These are phyloP conservation scores for Diplodia seriata DNA, from an alignment of 2,329 filamentous ascomycete species.

Conservation along the genomic window DNA sequence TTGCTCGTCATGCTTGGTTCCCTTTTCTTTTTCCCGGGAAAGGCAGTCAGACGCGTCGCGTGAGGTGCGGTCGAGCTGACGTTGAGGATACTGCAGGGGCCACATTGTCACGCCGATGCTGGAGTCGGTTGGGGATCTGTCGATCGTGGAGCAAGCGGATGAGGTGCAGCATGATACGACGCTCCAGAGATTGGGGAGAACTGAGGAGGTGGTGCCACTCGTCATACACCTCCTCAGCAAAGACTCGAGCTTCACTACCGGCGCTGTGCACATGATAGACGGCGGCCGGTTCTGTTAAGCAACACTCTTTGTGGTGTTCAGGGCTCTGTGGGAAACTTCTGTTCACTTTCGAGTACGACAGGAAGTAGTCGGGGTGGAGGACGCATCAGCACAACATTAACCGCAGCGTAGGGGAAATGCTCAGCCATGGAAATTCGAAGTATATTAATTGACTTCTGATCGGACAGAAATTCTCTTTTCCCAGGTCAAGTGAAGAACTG, in stretches of 20 bases:
- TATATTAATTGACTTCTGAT: too few species aligned
- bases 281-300: conserved; percentile 52
- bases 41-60: neutral
- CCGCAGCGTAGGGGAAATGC: too few species aligned
- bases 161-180: conserved; percentile 38
- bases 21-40: neutral
- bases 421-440: too few species aligned
- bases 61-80: neutral
- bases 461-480: too few species aligned
- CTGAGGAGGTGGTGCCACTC: conserved; percentile 51
- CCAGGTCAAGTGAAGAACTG: too few species aligned
- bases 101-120: conserved; percentile 39
- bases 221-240: conserved; percentile 57
- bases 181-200: conserved; percentile 39
- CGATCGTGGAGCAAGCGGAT: conserved; percentile 36
- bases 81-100: neutral
- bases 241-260: conserved; percentile 56
- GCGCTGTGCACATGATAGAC: conserved; percentile 55
- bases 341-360: too few species aligned
- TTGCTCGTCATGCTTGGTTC: too few species aligned
- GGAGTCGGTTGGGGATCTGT: conserved; percentile 34
- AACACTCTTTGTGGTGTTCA: neutral
- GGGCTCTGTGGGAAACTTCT: too few species aligned
- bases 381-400: too few species aligned
- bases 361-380: too few species aligned